A percentile compares a stretch with the other conserved stretches of the same genome.
Conservation (phyloP, 1,139 yeast genomes). For the Suhomyces chickasaworum region DNA sequence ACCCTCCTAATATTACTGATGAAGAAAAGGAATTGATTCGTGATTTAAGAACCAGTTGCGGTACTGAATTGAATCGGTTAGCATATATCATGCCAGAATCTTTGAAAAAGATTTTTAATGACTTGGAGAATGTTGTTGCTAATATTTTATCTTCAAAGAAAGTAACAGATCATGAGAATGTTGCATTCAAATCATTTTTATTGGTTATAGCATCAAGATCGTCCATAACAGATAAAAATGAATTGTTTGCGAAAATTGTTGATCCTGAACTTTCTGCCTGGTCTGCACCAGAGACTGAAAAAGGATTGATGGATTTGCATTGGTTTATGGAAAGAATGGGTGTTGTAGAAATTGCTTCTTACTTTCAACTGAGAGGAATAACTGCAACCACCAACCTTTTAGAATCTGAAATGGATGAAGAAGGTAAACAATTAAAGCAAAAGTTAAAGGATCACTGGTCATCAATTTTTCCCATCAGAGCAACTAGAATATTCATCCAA, state of each 20-base stretch:
- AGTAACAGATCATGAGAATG: constrained; percentile 87
- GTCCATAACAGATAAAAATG: constrained; percentile 65
- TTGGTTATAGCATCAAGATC: constrained; percentile 91
- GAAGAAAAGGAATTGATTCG: constrained; percentile 80
- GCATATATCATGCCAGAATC: constrained; percentile 95
- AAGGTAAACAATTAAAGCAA: constrained; percentile 72
- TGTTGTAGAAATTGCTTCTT: constrained; percentile 88
- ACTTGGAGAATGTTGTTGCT: constrained; percentile 79
- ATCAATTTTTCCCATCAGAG: constrained; percentile 90
- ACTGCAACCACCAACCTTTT: constrained; percentile 74
- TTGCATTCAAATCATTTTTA: constrained; percentile 88
- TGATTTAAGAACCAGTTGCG: constrained; percentile 88
- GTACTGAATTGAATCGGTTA: constrained; percentile 89
- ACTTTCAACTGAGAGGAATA: constrained; percentile 81
- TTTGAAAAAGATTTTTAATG: constrained; percentile 74
- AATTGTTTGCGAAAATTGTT: constrained; percentile 79
- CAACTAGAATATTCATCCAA: constrained; percentile 92
- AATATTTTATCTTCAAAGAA: constrained; percentile 68
- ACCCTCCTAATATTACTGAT: constrained; percentile 66
- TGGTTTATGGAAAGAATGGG: constrained; percentile 99
- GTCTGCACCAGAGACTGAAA: constrained; percentile 89
- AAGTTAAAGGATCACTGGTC: constrained; percentile 91
- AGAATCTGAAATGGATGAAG: constrained; percentile 87
- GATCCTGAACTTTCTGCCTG: constrained; percentile 92
- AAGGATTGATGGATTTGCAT: constrained; percentile 83